Evolutionary conservation across 495 filamentous ascomycete genomes (phyloP), one percentile per base, ranked within the genome.

Genomic region (Cladorrhinum samala): DNA sequence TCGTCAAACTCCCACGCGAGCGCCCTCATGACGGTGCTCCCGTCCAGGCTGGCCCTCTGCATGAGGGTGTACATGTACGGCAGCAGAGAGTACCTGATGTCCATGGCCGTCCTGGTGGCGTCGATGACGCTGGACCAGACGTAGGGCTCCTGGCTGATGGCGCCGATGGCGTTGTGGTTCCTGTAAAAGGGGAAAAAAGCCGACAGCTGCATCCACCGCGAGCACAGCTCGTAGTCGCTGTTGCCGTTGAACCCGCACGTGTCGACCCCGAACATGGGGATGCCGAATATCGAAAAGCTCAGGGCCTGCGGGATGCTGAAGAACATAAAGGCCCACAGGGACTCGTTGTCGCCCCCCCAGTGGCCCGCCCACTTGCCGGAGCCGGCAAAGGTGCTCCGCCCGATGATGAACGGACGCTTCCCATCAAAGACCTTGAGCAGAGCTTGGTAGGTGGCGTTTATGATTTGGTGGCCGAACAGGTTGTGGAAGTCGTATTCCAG

Each of bases 141-240:
- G 61, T 90, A 95, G 0, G 87, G 84, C 66, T 95, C 89, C 64
- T 95, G 89, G 0, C 77, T 56, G 49, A 76, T 76, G 17, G 84
- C 78, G 1, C 72, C 72, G 17, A 85, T 70, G 2, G 71, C 72
- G 62, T 92, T 91, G 72, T 95, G 89, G 66, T 92, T 92, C 2
- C 88, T 79, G 67, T 91, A 95, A 72, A 93, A 94, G 4, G 88
- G 87, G 72, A 91, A 90, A 74, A 94, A 93, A 18, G 89, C 88
- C 1, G 75, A 78, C 1, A 94, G 77, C 66, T 89, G 84, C 87
- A 91, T 92, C 89, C 89, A 95, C 7, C 89, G 79, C 49, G 80
- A 80, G 63, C 89, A 95, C 9, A 95, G 79, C 64, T 93, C 87
- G 55, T 81, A 76, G 54, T 85, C 82, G 0, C 77, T 71, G 58